Percentiles rank a stretch among this genome's conserved stretches.
phyloP scores from a whole-genome alignment of 2,329 filamentous ascomycete species.

The Cladosporium sp. region DNA sequence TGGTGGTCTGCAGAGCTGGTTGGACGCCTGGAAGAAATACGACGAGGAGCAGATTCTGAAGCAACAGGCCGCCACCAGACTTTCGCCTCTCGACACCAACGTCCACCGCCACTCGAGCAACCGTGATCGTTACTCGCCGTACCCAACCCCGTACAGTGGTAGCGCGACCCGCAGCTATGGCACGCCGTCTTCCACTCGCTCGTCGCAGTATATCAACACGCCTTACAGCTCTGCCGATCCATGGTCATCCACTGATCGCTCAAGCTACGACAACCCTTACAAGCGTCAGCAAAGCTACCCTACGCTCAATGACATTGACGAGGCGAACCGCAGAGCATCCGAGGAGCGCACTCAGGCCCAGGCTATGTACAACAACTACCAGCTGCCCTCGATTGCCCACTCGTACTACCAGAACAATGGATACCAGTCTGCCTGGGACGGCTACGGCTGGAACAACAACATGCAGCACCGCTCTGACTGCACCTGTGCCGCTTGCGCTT shows the following conservation, averaged over 20 bases:
- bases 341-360: slow-evolving; percentile 35
- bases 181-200: slow-evolving; percentile 32
- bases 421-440: slow-evolving; percentile 35
- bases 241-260: slow-evolving; percentile 33
- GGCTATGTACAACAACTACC: slow-evolving; percentile 31
- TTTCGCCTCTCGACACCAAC: slow-evolving; percentile 67
- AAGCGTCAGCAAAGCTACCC: slow-evolving; percentile 35
- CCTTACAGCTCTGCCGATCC: slow-evolving; percentile 37
- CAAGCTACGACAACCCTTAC: slow-evolving; percentile 36
- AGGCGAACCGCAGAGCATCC: slow-evolving; percentile 34
- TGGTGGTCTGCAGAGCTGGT: slow-evolving; percentile 68
- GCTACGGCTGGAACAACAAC: slow-evolving; percentile 24
- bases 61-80: slow-evolving; percentile 38
- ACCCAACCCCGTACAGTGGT: slow-evolving; percentile 37
- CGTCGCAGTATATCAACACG: slow-evolving; percentile 33
- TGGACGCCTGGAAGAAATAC: slow-evolving; percentile 66
- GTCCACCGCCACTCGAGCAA: slow-evolving; percentile 54
- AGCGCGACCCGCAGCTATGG: slow-evolving; percentile 29
- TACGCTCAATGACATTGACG: slow-evolving; percentile 35
- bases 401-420: slow-evolving; percentile 32
- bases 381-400: slow-evolving; percentile 25
- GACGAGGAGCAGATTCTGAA: slow-evolving; percentile 46
- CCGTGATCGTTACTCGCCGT: slow-evolving; percentile 47
- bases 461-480: slow-evolving; percentile 38
- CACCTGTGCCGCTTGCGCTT: slow-evolving; percentile 36